Evolutionary conservation across 306 rosid genomes (phyloP).

Genomic region (Quillaja saponaria): DNA sequence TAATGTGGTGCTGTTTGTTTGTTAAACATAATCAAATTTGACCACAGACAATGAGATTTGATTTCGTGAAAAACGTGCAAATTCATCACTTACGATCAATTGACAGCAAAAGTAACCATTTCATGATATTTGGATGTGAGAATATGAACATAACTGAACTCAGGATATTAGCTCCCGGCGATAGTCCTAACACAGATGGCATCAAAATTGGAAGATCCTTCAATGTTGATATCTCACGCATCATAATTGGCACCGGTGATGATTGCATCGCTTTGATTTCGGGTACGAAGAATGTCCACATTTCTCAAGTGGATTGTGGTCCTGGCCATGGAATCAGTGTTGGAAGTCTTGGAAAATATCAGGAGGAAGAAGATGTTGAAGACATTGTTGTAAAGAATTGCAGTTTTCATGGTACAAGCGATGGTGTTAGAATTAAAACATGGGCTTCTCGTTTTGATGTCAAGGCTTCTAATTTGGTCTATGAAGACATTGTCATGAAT

Average conservation of each 20-base stretch:
- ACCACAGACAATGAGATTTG: conserved; percentile 54
- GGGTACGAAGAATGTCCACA: conserved; percentile 35
- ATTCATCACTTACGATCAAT: conserved; percentile 45
- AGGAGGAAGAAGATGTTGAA: conserved; percentile 36
- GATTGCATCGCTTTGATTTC: conserved; percentile 58
- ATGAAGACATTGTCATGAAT: conserved; percentile 51
- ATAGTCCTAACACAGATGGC: conserved; percentile 77
- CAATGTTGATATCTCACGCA: conserved; percentile 29
- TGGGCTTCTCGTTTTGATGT: conserved; percentile 43
- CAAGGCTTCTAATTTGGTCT: conserved; percentile 37
- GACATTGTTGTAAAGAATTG: conserved; percentile 49
- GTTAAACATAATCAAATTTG: not conserved
- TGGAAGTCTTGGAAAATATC: conserved; percentile 55
- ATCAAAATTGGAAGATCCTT: conserved; percentile 51
- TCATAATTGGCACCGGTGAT: conserved; percentile 49
- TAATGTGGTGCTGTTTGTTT: no score
- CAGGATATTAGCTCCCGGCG: conserved; percentile 36
- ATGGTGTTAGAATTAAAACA: conserved; percentile 69
- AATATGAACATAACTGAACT: conserved; percentile 40
- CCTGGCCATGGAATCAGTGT: conserved; percentile 80
- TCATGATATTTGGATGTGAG: conserved; percentile 41
- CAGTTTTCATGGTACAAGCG: conserved; percentile 34
- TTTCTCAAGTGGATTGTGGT: conserved; percentile 46
- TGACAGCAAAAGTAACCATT: conserved; percentile 52
- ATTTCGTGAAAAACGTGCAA: conserved; percentile 45